These are phyloP conservation scores for Handroanthus guayacan DNA, from an alignment of 257 asterid genomes.

Conservation along the genomic window DNA sequence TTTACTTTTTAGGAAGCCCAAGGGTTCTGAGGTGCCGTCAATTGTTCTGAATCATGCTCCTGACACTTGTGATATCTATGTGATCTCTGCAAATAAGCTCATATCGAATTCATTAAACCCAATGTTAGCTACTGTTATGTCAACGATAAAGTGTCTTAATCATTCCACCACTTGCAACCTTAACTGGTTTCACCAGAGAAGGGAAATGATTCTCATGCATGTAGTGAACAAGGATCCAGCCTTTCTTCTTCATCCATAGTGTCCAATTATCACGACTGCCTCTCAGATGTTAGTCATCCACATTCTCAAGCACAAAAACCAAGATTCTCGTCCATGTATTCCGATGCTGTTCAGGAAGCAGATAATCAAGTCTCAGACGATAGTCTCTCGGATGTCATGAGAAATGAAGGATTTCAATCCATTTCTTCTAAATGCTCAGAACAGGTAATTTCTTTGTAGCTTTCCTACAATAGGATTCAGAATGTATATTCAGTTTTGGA, in stretches of 20 bases:
- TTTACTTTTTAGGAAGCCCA: slow-evolving; percentile 56
- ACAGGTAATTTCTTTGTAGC: too few species aligned
- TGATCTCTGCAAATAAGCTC: slow-evolving; percentile 60
- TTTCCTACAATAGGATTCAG: neutral
- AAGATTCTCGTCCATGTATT: slow-evolving; percentile 32
- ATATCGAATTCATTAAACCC: slow-evolving; percentile 58
- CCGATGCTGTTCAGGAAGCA: slow-evolving; percentile 33
- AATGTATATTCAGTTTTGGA: slow-evolving; percentile 26
- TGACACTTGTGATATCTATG: slow-evolving; percentile 60
- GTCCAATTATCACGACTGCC: slow-evolving; percentile 40
- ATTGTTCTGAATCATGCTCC: slow-evolving; percentile 74
- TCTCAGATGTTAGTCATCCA: slow-evolving; percentile 43
- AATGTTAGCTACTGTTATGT: slow-evolving; percentile 56
- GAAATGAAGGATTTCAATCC: too few species aligned
- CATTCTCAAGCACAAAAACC: slow-evolving; percentile 42
- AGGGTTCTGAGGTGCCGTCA: slow-evolving; percentile 70
- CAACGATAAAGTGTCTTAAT: slow-evolving; percentile 11
- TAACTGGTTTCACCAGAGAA: slow-evolving; percentile 39
- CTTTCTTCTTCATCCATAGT: slow-evolving; percentile 51
- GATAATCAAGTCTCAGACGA: slow-evolving; percentile 41
- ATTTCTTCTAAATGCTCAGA: too few species aligned
- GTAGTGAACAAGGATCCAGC: slow-evolving; percentile 39
- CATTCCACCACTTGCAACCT: neutral
- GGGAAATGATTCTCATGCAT: slow-evolving; percentile 41
- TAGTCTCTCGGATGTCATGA: too few species aligned